phyloP scores from a whole-genome alignment of 345 rosid species.

The Cardamine chenopodiifolia region DNA sequence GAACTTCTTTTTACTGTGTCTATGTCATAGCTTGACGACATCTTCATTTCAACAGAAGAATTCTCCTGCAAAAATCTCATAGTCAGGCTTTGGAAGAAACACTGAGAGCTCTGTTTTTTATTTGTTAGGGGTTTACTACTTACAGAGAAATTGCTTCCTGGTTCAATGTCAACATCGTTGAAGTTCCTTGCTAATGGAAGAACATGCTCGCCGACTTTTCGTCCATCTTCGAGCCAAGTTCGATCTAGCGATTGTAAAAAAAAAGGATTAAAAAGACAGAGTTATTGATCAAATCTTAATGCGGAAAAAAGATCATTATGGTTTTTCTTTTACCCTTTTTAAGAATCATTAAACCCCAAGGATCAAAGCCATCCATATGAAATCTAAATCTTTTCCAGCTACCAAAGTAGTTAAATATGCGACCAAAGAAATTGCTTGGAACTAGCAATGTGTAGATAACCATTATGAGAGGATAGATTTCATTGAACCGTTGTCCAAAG shows the following conservation, averaged over 20 bases:
- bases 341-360: conserved; percentile 87
- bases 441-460: conserved; percentile 89
- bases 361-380: conserved; percentile 89
- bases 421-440: conserved; percentile 92
- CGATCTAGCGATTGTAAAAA: conserved; percentile 54
- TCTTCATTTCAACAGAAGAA: conserved; percentile 71
- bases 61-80: conserved; percentile 50
- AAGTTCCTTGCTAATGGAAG: conserved; percentile 91
- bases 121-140: conserved; percentile 20
- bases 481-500: conserved; percentile 83
- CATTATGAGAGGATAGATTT: conserved; percentile 96
- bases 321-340: conserved; percentile 60
- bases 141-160: conserved; percentile 55
- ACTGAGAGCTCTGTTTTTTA: not conserved
- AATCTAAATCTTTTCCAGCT: conserved; percentile 89
- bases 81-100: conserved; percentile 15
- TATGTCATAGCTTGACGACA: conserved; percentile 45
- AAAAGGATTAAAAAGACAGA: not conserved
- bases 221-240: conserved; percentile 88
- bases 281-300: not conserved
- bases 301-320: not conserved
- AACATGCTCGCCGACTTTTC: conserved; percentile 84
- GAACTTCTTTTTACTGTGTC: conserved; percentile 51
- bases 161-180: conserved; percentile 69
- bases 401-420: conserved; percentile 84